Percentiles rank a stretch among this genome's conserved stretches.
Evolutionary conservation across 331 rosid genomes (phyloP).

Genomic region (Telfairia occidentalis): DNA sequence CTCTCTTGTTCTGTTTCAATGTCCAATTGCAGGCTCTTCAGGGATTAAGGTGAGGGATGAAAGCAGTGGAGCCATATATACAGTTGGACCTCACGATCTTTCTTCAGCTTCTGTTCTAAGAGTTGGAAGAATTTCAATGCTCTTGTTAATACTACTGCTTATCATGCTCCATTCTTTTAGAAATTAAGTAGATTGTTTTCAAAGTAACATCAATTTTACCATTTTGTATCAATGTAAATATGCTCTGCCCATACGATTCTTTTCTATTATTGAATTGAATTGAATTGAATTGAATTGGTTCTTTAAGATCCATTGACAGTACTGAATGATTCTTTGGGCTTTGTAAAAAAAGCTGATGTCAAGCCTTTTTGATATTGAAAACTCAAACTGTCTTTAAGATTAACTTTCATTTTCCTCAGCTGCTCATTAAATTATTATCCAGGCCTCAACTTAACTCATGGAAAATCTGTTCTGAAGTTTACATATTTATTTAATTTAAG

Average conservation of each 20-base stretch:
- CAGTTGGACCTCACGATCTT: constrained; percentile 47
- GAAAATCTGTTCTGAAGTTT: neutral
- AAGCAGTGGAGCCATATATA: constrained; percentile 34
- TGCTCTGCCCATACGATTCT: neutral
- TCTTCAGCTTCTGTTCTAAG: constrained; percentile 34
- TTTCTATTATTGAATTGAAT: neutral
- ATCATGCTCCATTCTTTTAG: constrained; percentile 25
- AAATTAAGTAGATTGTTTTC: constrained; percentile 10
- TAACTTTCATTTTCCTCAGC: neutral
- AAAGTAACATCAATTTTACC: neutral
- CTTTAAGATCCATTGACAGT: neutral
- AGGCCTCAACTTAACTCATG: neutral
- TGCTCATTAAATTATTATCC: neutral
- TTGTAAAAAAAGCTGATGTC: neutral
- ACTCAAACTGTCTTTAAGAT: neutral
- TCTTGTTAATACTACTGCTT: constrained; percentile 34
- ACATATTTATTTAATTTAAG: no score
- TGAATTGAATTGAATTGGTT: constrained; percentile 5
- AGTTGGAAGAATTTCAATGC: constrained; percentile 31
- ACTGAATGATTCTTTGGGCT: constrained; percentile 2
- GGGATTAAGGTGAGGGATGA: constrained; percentile 71
- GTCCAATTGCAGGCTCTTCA: constrained; percentile 45
- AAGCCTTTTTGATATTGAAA: neutral
- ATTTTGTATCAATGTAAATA: constrained; percentile 4
- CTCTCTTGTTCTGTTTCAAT: neutral